Conservation (phyloP, 305 asterid genomes). For the Lippia alba region DNA sequence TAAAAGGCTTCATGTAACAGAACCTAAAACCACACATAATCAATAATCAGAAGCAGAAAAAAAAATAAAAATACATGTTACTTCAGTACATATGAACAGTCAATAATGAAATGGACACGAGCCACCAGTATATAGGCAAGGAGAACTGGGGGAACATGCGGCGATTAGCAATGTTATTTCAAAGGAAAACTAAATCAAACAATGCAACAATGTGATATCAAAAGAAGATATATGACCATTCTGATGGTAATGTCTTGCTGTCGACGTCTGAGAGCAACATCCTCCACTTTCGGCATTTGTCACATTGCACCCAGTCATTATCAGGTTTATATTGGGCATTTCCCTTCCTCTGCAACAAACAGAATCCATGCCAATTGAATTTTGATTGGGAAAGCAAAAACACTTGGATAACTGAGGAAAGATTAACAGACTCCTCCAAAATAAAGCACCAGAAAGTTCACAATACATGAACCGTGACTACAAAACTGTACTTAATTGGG, state of each 20-base stretch:
- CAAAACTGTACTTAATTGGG: no score
- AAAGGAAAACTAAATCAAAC: slow-evolving; percentile 7
- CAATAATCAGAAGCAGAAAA: slow-evolving; percentile 5
- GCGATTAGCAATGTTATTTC: not conserved
- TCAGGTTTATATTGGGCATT: slow-evolving; percentile 58
- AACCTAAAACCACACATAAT: slow-evolving; percentile 50
- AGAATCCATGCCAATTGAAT: slow-evolving; percentile 26
- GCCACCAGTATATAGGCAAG: not conserved
- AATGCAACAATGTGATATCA: not conserved
- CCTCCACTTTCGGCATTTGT: slow-evolving; percentile 87
- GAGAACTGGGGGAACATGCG: not conserved
- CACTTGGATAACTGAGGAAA: no score
- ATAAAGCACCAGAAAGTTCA: no score
- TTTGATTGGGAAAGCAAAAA: no score
- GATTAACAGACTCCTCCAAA: no score
- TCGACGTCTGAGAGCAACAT: slow-evolving; percentile 52
- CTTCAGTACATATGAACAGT: not conserved
- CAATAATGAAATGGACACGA: not conserved
- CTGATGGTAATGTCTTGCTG: slow-evolving; percentile 58
- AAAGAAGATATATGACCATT: slow-evolving; percentile 49
- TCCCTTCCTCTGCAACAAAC: slow-evolving; percentile 50
- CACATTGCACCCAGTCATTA: slow-evolving; percentile 81
- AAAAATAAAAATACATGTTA: slow-evolving; percentile 1
- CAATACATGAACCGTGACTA: no score
- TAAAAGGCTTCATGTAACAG: slow-evolving; percentile 77